Percentiles rank a stretch among this genome's conserved stretches.
Conservation (phyloP, 495 filamentous ascomycete genomes). For the Penicillium lividum region DNA sequence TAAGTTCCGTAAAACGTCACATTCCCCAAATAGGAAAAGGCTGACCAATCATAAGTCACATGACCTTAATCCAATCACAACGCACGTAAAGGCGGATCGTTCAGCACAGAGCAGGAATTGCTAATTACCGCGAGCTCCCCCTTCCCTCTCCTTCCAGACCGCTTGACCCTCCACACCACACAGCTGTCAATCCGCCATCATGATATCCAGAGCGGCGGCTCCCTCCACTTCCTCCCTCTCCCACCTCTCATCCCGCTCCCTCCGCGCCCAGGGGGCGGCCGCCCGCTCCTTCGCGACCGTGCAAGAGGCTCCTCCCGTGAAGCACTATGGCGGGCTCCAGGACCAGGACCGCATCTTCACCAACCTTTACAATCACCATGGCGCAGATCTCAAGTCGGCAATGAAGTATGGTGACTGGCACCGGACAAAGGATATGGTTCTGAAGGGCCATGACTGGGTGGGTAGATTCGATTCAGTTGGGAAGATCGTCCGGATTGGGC, state of each 20-base stretch:
- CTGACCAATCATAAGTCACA: slow-evolving; percentile 34
- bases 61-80: slow-evolving; percentile 41
- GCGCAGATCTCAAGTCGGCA: slow-evolving; percentile 85
- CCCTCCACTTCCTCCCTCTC: slow-evolving; percentile 51
- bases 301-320: slow-evolving; percentile 76
- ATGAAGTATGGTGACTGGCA: slow-evolving; percentile 99
- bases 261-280: slow-evolving; percentile 54
- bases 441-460: slow-evolving; percentile 97
- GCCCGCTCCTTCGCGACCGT: slow-evolving; percentile 80
- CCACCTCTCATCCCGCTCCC: slow-evolving; percentile 55
- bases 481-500: slow-evolving; percentile 13
- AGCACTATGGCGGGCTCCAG: slow-evolving; percentile 76
- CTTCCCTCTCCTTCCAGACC: slow-evolving; percentile 32
- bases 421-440: slow-evolving; percentile 96
- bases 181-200: slow-evolving; percentile 42
- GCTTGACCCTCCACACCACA: slow-evolving; percentile 28
- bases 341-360: slow-evolving; percentile 99
- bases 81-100: slow-evolving; percentile 45
- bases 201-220: slow-evolving; percentile 55
- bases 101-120: slow-evolving; percentile 51
- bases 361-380: slow-evolving; percentile 93
- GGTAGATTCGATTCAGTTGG: slow-evolving; percentile 20
- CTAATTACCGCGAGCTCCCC: slow-evolving; percentile 42
- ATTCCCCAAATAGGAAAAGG: slow-evolving; percentile 10
- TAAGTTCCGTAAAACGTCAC: not conserved